Conservation (phyloP, 179 eudicot species). For the Silene coronaria region DNA sequence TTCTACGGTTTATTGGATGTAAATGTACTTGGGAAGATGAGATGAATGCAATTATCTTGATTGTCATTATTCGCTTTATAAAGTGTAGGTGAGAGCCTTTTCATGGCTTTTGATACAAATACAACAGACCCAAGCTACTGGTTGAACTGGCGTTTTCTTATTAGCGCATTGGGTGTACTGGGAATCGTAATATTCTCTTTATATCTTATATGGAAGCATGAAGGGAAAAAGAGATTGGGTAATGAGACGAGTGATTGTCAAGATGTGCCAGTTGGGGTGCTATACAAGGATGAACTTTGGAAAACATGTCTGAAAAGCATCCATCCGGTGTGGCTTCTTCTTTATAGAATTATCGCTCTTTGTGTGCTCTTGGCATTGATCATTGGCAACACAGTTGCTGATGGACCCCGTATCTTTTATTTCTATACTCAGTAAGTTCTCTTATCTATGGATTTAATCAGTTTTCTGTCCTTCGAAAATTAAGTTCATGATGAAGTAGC, state of each 20-base stretch:
- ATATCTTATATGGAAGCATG: conserved; percentile 59
- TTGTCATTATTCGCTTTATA: conserved; percentile 13
- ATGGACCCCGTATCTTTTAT: conserved; percentile 51
- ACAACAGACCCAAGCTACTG: conserved; percentile 72
- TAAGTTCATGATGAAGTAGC: neutral
- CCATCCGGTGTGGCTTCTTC: conserved; percentile 71
- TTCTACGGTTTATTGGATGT: neutral
- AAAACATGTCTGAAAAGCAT: conserved; percentile 46
- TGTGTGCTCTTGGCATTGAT: conserved; percentile 48
- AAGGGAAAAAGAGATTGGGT: conserved; percentile 39
- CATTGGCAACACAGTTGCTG: conserved; percentile 36
- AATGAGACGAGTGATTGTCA: conserved; percentile 25
- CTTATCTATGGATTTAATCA: neutral
- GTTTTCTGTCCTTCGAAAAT: no score
- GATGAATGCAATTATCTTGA: neutral
- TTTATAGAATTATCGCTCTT: conserved; percentile 58
- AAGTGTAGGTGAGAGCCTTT: conserved; percentile 11
- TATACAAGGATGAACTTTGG: conserved; percentile 70
- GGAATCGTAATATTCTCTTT: conserved; percentile 33
- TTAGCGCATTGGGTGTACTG: conserved; percentile 60
- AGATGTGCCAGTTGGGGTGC: conserved; percentile 28
- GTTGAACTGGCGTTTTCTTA: conserved; percentile 86
- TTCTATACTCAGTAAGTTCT: conserved; percentile 77
- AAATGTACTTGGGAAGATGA: neutral
- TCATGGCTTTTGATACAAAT: conserved; percentile 67